Conservation (phyloP, 2,329 filamentous ascomycete species). For the Pyricularia sp. region DNA sequence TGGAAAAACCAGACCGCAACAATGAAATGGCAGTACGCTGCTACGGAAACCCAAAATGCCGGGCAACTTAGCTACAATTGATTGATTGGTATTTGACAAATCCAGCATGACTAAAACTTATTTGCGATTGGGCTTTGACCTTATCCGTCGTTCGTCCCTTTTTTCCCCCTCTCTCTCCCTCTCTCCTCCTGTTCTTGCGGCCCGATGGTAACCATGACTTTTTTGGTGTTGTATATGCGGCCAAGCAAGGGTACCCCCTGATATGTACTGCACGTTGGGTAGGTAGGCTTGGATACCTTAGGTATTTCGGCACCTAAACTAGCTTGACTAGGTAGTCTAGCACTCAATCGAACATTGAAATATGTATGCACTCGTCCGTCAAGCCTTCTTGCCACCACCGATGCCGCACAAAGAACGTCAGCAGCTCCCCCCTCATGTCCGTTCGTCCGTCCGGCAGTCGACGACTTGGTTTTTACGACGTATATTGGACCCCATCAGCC, state of each 20-base stretch:
- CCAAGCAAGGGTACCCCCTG: not conserved
- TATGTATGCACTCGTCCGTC: not conserved
- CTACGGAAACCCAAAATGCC: not conserved
- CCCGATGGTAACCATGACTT: not conserved
- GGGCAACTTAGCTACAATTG: not conserved
- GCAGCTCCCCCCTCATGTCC: not conserved
- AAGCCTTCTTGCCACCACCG: not conserved
- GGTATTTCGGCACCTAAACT: not conserved
- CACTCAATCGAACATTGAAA: not conserved
- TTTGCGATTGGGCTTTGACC: not conserved
- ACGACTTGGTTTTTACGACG: not conserved
- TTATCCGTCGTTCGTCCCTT: not conserved
- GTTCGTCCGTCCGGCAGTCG: not conserved
- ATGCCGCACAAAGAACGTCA: not conserved
- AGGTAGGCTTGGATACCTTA: not conserved
- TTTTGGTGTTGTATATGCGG: not conserved
- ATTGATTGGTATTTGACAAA: not conserved
- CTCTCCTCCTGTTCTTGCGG: not conserved
- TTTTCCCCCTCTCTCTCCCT: not conserved
- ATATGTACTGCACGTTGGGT: not conserved
- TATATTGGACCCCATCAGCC: no score
- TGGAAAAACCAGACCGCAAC: not conserved
- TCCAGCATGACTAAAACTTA: not conserved
- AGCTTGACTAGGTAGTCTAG: not conserved
- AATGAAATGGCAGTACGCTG: not conserved